Evolutionary conservation across 345 rosid genomes (phyloP).

Genomic region (Moringa oleifera): DNA sequence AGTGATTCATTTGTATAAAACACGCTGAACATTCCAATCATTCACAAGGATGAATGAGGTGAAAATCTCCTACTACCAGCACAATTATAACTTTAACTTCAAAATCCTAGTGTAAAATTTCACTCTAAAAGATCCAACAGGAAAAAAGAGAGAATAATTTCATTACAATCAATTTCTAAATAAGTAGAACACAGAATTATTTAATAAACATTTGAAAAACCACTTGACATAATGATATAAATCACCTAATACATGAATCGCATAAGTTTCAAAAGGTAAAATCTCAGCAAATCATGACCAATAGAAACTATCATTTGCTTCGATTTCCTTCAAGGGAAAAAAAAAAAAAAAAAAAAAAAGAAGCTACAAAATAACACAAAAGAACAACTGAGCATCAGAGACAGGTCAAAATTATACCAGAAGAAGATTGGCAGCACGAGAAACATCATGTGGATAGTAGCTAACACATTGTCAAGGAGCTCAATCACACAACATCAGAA

Average conservation of each 20-base stretch:
- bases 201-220: neutral
- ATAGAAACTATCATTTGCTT: neutral
- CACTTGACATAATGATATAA: neutral
- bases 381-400: neutral
- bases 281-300: neutral
- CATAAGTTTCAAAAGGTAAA: neutral
- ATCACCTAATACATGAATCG: neutral
- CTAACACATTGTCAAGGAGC: conserved; percentile 50
- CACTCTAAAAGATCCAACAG: no score
- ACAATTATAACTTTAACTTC: no score
- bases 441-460: conserved; percentile 71
- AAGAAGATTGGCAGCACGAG: conserved; percentile 66
- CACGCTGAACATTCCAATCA: no score
- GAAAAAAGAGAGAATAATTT: no score
- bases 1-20: no score
- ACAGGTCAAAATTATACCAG: conserved; percentile 39
- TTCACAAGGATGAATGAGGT: no score
- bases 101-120: no score
- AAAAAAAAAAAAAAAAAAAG: no score
- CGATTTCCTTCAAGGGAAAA: no score
- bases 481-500: conserved; percentile 11
- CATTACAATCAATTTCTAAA: neutral
- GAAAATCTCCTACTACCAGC: no score
- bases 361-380: neutral
- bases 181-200: neutral